Percentiles rank a stretch among this genome's conserved stretches.
Evolutionary conservation across 495 filamentous ascomycete genomes (phyloP).

Genomic region (Apodospora peruviana): DNA sequence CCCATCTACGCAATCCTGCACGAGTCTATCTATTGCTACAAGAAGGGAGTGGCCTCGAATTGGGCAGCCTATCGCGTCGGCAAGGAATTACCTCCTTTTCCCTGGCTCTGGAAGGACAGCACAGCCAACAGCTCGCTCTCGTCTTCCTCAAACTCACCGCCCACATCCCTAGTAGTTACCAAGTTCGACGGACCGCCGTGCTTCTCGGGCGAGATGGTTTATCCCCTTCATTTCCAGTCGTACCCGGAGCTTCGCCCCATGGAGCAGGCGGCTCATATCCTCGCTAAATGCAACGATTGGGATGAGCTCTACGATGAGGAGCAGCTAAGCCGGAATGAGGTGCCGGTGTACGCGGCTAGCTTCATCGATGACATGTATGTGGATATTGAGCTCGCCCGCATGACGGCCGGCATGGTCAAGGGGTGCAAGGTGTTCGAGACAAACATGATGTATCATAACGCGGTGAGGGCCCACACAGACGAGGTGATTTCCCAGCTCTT

Average conservation of each 20-base stretch:
- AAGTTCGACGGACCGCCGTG: conserved; percentile 56
- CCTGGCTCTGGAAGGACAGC: conserved; percentile 35
- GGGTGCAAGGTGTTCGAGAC: conserved; percentile 77
- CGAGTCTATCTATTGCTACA: conserved; percentile 74
- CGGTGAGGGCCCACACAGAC: conserved; percentile 62
- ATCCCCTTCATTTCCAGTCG: conserved; percentile 71
- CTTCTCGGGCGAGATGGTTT: conserved; percentile 93
- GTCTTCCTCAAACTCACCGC: neutral
- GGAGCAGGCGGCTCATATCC: conserved; percentile 57
- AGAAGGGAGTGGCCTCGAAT: conserved; percentile 34
- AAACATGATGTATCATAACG: conserved; percentile 83
- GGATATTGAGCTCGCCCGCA: conserved; percentile 63
- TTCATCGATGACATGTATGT: conserved; percentile 96
- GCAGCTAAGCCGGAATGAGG: conserved; percentile 68
- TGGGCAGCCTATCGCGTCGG: conserved; percentile 48
- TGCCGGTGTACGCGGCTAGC: conserved; percentile 83
- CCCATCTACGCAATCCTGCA: conserved; percentile 83
- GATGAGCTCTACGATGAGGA: conserved; percentile 65
- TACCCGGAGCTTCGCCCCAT: conserved; percentile 66
- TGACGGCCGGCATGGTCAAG: conserved; percentile 70
- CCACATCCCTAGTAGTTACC: too few relatives aligned
- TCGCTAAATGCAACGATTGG: conserved; percentile 67
- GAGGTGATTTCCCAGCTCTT: conserved; percentile 70
- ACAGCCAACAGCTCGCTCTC: conserved; percentile 1
- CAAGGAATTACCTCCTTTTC: conserved; percentile 25